These are phyloP conservation scores for bread wheat (Triticum aestivum) DNA, from an alignment of 176 grass and related monocot species.

Conservation along the genomic window IWGSC_CS_RefSeq_v2.1 NC_057798.1:516992499-516992998, in stretches of 20 bases:
- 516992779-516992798: not conserved
- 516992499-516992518: slow-evolving; percentile 56
- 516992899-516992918: too few species aligned
- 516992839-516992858: slow-evolving; percentile 7
- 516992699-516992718: not conserved
- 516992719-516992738: slow-evolving; percentile 6
- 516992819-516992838: slow-evolving; percentile 4
- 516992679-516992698: slow-evolving; percentile 36
- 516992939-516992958: too few species aligned
- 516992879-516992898: not conserved
- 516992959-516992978: too few species aligned
- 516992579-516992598: slow-evolving; percentile 13
- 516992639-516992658: slow-evolving; percentile 28
- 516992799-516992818: slow-evolving; percentile 4
- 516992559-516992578: slow-evolving; percentile 44
- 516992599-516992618: not conserved
- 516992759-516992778: slow-evolving; percentile 2
- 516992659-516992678: slow-evolving; percentile 30
- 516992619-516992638: slow-evolving; percentile 12
- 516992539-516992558: slow-evolving; percentile 47
- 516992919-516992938: too few species aligned
- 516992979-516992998: too few species aligned
- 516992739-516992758: slow-evolving; percentile 19
- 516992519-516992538: slow-evolving; percentile 54
- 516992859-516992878: not conserved